These are phyloP conservation scores for Aureobasidium sp. DNA, from an alignment of 2,329 filamentous ascomycete species.

Conservation along the genomic window DNA sequence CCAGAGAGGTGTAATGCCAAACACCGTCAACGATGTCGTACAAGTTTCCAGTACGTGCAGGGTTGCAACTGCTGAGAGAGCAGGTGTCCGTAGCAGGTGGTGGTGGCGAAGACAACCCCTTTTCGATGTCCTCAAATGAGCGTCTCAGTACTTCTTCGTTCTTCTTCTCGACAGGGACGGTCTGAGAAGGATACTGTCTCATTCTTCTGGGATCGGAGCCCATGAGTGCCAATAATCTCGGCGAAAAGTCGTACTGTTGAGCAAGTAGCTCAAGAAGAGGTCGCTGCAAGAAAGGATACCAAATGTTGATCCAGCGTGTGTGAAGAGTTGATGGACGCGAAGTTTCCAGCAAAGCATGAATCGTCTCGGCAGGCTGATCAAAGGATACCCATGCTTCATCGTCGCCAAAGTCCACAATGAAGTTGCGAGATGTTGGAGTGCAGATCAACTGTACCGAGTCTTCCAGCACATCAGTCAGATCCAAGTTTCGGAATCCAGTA, in stretches of 20 bases:
- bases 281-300: constrained; percentile 55
- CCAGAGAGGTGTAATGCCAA: constrained; percentile 68
- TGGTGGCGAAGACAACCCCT: constrained; percentile 22
- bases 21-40: constrained; percentile 58
- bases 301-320: constrained; percentile 71
- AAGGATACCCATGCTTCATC: constrained; percentile 48
- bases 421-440: constrained; percentile 43
- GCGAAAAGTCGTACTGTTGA: constrained; percentile 58
- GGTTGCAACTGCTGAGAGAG: constrained; percentile 29
- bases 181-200: constrained; percentile 20
- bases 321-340: constrained; percentile 41
- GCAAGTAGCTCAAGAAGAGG: constrained; percentile 50
- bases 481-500: constrained; percentile 44
- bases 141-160: not conserved
- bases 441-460: constrained; percentile 35
- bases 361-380: constrained; percentile 39
- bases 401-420: constrained; percentile 57
- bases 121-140: constrained; percentile 19
- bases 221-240: constrained; percentile 56
- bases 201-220: constrained; percentile 41
- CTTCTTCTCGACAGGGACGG: not conserved
- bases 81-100: constrained; percentile 20
- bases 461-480: constrained; percentile 40
- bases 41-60: constrained; percentile 32
- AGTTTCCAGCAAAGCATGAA: constrained; percentile 31